phyloP scores from a whole-genome alignment of 495 filamentous ascomycete genomes.

The Filosporella fistucella region DNA sequence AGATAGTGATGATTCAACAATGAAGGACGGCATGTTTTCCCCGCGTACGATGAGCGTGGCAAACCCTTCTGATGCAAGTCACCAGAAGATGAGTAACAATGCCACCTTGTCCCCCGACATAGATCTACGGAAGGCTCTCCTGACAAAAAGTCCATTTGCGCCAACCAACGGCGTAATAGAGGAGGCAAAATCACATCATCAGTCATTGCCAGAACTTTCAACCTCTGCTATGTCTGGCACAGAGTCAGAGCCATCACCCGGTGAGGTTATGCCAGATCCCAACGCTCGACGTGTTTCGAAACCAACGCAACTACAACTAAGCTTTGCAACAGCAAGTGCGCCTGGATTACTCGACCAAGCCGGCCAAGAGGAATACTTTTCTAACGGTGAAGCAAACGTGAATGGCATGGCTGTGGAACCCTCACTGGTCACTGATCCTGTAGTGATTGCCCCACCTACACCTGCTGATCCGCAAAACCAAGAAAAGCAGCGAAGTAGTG shows the following conservation, averaged over 20 bases:
- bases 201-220: constrained; percentile 10
- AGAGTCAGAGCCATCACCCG: constrained; percentile 8
- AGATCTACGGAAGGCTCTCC: constrained; percentile 14
- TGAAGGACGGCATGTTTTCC: constrained; percentile 32
- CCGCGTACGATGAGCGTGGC: constrained; percentile 35
- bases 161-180: constrained; percentile 14
- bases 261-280: constrained; percentile 4
- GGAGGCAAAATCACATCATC: constrained; percentile 6
- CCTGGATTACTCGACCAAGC: constrained; percentile 15
- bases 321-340: constrained; percentile 11
- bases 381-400: constrained; percentile 4
- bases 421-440: constrained; percentile 18
- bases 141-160: constrained; percentile 15
- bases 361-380: background rate
- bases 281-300: constrained; percentile 8
- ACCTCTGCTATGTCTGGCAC: background rate
- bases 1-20: constrained; percentile 18
- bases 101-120: constrained; percentile 1
- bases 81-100: constrained; percentile 23
- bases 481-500: constrained; percentile 43
- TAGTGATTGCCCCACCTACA: constrained; percentile 7
- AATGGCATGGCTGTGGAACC: constrained; percentile 11
- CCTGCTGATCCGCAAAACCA: constrained; percentile 23
- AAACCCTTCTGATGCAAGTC: constrained; percentile 22
- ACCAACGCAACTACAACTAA: constrained; percentile 17